Percentiles rank a stretch among this genome's conserved stretches.
Conservation (phyloP, 1,284 basidiomycete species). For the Malassezia vespertilionis region DNA sequence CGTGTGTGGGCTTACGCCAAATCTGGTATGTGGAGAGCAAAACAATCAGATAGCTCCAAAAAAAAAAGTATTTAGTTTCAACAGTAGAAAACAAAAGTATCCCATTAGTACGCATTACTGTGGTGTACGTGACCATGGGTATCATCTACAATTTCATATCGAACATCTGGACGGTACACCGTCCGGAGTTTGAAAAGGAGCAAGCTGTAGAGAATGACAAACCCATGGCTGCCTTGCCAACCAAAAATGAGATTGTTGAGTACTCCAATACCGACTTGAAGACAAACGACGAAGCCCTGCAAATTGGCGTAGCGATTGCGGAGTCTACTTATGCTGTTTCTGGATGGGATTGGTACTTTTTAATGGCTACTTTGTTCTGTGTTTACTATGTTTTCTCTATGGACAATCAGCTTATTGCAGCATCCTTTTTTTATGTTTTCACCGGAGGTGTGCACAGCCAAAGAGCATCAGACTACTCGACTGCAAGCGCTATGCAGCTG, state of each 20-base stretch:
- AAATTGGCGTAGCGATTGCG: slow-evolving; percentile 15
- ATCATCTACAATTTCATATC: too few species aligned
- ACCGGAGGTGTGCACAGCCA: background rate
- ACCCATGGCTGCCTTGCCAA: background rate
- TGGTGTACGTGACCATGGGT: too few species aligned
- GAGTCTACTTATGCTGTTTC: slow-evolving; percentile 12
- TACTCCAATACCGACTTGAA: background rate
- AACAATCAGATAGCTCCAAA: too few species aligned
- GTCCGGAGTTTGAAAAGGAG: slow-evolving; percentile 5
- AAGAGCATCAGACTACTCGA: background rate
- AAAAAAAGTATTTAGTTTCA: too few species aligned
- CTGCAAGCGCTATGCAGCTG: slow-evolving; percentile 20
- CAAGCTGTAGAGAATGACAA: background rate
- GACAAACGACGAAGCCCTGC: slow-evolving; percentile 11
- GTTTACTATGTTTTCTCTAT: slow-evolving; percentile 9
- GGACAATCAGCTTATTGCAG: slow-evolving; percentile 5
- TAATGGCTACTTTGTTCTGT: slow-evolving; percentile 3
- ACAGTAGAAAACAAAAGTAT: too few species aligned
- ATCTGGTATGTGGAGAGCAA: too few species aligned
- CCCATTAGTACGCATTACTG: too few species aligned
- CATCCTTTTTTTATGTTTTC: background rate
- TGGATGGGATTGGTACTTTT: slow-evolving; percentile 8
- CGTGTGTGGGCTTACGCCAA: too few species aligned
- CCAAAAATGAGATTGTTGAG: background rate
- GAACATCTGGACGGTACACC: slow-evolving; percentile 14